These are phyloP conservation scores for Penicillium salamii DNA, from an alignment of 495 filamentous ascomycete species.

Conservation along the genomic window DNA sequence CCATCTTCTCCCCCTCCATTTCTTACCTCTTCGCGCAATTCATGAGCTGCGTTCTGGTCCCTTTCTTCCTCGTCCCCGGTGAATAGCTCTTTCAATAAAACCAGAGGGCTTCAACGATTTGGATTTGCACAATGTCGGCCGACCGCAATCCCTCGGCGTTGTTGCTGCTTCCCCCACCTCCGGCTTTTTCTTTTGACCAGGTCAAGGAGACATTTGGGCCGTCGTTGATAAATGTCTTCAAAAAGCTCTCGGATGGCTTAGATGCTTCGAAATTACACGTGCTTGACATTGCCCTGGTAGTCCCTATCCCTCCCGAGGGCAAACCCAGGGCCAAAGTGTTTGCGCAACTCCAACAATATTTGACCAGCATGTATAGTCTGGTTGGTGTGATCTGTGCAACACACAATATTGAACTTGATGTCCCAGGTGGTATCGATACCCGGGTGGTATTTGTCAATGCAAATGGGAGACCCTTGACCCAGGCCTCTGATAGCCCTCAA, in stretches of 20 bases:
- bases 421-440: conserved; percentile 70
- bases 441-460: conserved; percentile 68
- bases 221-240: conserved; percentile 32
- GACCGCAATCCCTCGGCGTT: conserved; percentile 33
- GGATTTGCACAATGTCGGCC: conserved; percentile 21
- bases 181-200: conserved; percentile 35
- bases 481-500: conserved; percentile 30
- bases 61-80: too few species aligned
- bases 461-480: neutral
- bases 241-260: conserved; percentile 26
- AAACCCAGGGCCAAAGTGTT: conserved; percentile 55
- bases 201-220: conserved; percentile 42
- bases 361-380: conserved; percentile 77
- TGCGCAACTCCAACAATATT: conserved; percentile 60
- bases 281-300: conserved; percentile 44
- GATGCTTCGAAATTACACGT: conserved; percentile 30
- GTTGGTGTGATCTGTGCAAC: conserved; percentile 64
- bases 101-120: too few species aligned
- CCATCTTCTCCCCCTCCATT: too few species aligned
- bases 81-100: too few species aligned
- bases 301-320: conserved; percentile 38
- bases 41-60: too few species aligned
- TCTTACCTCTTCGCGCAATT: too few species aligned
- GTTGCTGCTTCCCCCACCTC: conserved; percentile 47
- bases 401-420: conserved; percentile 59